Evolutionary conservation across 1,139 yeast species (phyloP).

Genomic region (Magnusiomyces fungicola): DNA sequence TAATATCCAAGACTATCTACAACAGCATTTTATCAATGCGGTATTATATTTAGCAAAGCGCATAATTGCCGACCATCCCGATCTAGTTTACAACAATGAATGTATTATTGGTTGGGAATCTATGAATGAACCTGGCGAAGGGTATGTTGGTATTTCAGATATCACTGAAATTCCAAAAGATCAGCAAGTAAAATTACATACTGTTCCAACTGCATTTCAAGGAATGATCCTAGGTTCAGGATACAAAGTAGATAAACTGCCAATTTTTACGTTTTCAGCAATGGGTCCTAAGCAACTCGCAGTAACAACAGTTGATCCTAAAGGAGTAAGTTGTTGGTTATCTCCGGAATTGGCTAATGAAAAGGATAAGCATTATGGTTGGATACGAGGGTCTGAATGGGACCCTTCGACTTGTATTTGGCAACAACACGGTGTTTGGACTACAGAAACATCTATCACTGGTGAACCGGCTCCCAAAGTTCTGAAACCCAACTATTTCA

Average conservation of each 20-base stretch:
- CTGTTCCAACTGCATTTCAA: constrained; percentile 29
- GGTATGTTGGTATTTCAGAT: constrained; percentile 27
- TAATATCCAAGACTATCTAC: constrained; percentile 74
- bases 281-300: constrained; percentile 63
- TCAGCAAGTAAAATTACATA: constrained; percentile 28
- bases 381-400: constrained; percentile 62
- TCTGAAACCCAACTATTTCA: constrained; percentile 44
- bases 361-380: constrained; percentile 59
- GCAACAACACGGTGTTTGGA: constrained; percentile 77
- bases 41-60: constrained; percentile 47
- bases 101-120: constrained; percentile 72
- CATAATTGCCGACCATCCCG: constrained; percentile 43
- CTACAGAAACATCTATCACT: constrained; percentile 33
- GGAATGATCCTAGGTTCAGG: constrained; percentile 59
- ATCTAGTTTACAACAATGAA: too few species aligned
- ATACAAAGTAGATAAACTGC: constrained; percentile 48
- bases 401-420: constrained; percentile 66
- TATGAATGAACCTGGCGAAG: constrained; percentile 73
- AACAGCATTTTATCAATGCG: constrained; percentile 53
- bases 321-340: constrained; percentile 67
- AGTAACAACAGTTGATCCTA: constrained; percentile 53
- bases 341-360: constrained; percentile 20
- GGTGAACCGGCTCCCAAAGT: too few species aligned
- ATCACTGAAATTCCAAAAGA: constrained; percentile 23
- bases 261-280: constrained; percentile 54